Conservation (phyloP, 176 grass and related monocot genomes). For the Oryza australiensis region DNA sequence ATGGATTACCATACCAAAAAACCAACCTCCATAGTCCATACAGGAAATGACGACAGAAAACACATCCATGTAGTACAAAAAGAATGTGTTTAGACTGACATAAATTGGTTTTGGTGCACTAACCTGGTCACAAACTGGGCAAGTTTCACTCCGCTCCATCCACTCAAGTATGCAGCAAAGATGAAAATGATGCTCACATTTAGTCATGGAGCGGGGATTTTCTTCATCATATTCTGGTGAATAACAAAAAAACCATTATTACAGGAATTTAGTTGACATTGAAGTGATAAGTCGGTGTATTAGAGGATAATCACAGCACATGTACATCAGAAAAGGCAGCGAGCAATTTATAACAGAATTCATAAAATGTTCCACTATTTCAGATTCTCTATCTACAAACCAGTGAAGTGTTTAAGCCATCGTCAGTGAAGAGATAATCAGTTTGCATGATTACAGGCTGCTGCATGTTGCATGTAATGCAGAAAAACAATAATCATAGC, state of each 20-base stretch:
- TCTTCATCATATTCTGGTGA: conserved; percentile 73
- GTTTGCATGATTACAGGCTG: not conserved
- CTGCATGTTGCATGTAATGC: not conserved
- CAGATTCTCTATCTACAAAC: not conserved
- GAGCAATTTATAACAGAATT: not conserved
- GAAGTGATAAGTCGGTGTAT: not conserved
- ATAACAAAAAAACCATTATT: conserved; percentile 19
- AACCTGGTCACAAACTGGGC: conserved; percentile 76
- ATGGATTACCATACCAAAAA: not conserved
- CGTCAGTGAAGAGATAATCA: not conserved
- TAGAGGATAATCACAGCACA: not conserved
- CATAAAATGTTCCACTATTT: not conserved
- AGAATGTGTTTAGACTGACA: not conserved
- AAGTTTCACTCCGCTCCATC: conserved; percentile 81
- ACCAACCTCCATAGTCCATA: not conserved
- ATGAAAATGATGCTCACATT: conserved; percentile 75
- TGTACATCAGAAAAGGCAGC: not conserved
- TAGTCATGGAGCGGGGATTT: conserved; percentile 59
- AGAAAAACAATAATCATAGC: not conserved
- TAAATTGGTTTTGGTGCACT: not conserved
- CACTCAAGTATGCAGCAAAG: conserved; percentile 72
- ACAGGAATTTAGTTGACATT: not conserved
- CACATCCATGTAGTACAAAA: not conserved
- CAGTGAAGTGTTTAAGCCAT: not conserved
- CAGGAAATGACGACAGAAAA: not conserved